Conservation (phyloP, 345 rosid species). For the Aethionema arabicum region DNA sequence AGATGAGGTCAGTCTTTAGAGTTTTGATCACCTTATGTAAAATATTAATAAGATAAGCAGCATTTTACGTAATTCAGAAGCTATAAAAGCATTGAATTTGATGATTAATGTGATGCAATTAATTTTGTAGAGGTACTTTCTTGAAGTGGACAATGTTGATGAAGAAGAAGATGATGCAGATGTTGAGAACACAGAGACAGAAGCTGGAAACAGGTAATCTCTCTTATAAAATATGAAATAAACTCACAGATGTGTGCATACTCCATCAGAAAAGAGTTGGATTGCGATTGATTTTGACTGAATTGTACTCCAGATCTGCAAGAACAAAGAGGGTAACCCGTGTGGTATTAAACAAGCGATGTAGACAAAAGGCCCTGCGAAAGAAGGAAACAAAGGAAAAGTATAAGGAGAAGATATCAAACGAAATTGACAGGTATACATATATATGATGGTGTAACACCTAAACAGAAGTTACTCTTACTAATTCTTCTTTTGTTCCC, state of each 20-base stretch:
- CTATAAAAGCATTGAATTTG: neutral
- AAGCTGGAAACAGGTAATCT: conserved; percentile 51
- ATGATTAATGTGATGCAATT: neutral
- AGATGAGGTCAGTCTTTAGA: conserved; percentile 57
- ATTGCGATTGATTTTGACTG: conserved; percentile 9
- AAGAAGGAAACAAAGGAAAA: conserved; percentile 57
- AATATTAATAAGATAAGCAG: neutral
- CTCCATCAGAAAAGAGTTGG: conserved; percentile 12
- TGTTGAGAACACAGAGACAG: conserved; percentile 40
- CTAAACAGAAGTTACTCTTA: conserved; percentile 14
- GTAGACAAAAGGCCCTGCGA: conserved; percentile 53
- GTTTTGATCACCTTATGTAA: neutral
- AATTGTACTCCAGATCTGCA: conserved; percentile 41
- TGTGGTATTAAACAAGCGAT: conserved; percentile 72
- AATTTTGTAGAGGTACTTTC: conserved; percentile 63
- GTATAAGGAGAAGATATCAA: conserved; percentile 47
- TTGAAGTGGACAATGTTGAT: conserved; percentile 60
- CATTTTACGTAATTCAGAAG: no score
- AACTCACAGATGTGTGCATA: neutral
- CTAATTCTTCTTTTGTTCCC: conserved; percentile 5
- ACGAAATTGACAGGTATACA: conserved; percentile 67
- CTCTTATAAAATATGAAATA: neutral
- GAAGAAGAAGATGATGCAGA: conserved; percentile 53
- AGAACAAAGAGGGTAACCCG: conserved; percentile 67
- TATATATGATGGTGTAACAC: neutral